Evolutionary conservation across 768 basidiomycete species (phyloP).

Genomic region (Agrocybe pediades): DNA sequence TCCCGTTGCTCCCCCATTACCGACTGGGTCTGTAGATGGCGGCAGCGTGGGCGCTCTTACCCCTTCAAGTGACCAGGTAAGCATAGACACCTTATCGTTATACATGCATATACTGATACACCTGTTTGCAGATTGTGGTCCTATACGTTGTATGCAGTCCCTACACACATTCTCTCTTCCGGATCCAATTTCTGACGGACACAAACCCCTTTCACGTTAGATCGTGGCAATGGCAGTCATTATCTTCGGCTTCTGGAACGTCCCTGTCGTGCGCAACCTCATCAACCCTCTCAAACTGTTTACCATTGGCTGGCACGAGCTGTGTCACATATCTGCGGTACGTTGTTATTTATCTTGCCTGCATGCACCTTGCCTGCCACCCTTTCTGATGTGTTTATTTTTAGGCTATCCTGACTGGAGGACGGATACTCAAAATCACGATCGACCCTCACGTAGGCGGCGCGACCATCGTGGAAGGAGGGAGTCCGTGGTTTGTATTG

Average conservation of each 20-base stretch:
- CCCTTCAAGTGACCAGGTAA: conserved; percentile 74
- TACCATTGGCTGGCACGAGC: conserved; percentile 87
- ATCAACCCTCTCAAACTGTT: conserved; percentile 87
- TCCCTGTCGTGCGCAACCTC: conserved; percentile 74
- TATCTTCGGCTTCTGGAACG: conserved; percentile 87
- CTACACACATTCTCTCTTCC: neutral
- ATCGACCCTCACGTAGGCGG: conserved; percentile 86
- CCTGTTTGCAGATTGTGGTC: conserved; percentile 16
- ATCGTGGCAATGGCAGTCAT: conserved; percentile 85
- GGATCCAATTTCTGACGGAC: neutral
- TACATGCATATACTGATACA: neutral
- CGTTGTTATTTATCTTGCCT: conserved; percentile 23
- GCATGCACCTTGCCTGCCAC: conserved; percentile 1
- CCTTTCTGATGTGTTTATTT: conserved; percentile 1
- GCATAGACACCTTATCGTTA: conserved; percentile 20
- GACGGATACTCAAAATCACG: conserved; percentile 74
- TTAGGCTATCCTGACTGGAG: conserved; percentile 80
- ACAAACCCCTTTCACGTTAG: conserved; percentile 35
- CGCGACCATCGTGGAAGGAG: conserved; percentile 76
- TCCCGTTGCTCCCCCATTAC: conserved; percentile 46
- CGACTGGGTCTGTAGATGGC: conserved; percentile 32
- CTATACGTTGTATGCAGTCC: conserved; percentile 18
- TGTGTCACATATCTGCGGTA: conserved; percentile 81
- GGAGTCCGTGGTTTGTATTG: conserved; percentile 69
- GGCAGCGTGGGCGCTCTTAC: conserved; percentile 42